Base-by-base conservation (phyloP, 495 filamentous ascomycete genomes). In the Hypoxylon lienhwacheense region DNA sequence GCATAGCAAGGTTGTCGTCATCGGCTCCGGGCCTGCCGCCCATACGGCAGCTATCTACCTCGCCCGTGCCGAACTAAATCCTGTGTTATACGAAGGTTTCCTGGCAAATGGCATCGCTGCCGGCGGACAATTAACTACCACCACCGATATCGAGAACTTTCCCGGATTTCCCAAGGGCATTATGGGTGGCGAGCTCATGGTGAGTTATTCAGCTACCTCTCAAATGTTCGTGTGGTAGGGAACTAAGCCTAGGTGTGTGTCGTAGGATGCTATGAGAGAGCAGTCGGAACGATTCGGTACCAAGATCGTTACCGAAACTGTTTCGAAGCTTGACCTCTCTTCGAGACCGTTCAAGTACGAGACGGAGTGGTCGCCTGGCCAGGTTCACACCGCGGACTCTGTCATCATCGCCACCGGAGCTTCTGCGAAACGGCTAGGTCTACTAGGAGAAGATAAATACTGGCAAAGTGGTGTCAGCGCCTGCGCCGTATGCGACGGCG, bases 31-130 rank as follows among this genome's bases (percentile, higher is more conserved):
- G 77, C 93, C 93, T 45, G 93, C 90, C 58, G 93, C 90, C 68
- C 93, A 98, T 77, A 97, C 93, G 31, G 93, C 93, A 48, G 93
- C 92, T 60, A 83, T 98, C 68, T 98, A 98, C 71, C 86, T 96
- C 53, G 86, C 91, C 20, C 88, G 93, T 66, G 93, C 93, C 57
- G 91, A 98, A 70, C 76, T 98, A 58, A 86, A 88, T 67, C 87
- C 93, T 28, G 87, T 96, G 52, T 77, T 98, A 47, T 98, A 97
- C 66, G 93, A 98, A 77, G 93, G 93, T 53, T 95, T 97, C 79
- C 85, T 98, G 53, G 93, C 93, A 58, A 95, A 96, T 64, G 93
- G 93, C 62, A 93, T 95, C 69, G 93, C 93, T 4, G 87, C 93
- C 39, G 93, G 93, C 63, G 93, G 93, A 24, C 93, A 98, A 77